Conservation (phyloP, 805 yeast genomes). For the Monosporozyma siamensis region DNA sequence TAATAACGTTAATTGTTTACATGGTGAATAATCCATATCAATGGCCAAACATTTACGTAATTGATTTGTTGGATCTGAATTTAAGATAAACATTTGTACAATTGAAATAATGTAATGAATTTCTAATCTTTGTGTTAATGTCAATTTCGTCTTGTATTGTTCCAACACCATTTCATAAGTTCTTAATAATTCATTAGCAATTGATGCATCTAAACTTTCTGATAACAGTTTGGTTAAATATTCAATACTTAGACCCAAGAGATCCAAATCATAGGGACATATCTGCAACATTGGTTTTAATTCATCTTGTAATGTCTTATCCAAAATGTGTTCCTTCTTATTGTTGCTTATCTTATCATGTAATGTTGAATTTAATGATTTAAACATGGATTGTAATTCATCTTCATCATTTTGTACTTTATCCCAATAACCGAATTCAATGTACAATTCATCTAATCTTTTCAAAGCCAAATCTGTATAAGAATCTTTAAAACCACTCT, state of each 20-base stretch:
- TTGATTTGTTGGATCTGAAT: slow-evolving; percentile 43
- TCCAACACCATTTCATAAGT: slow-evolving; percentile 20
- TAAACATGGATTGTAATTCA: slow-evolving; percentile 10
- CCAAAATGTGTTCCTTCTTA: slow-evolving; percentile 10
- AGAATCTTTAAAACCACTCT: slow-evolving; percentile 13
- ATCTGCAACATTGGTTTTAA: slow-evolving; percentile 30
- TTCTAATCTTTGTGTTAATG: slow-evolving; percentile 21
- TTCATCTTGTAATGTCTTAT: slow-evolving; percentile 19
- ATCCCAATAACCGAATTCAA: slow-evolving; percentile 44
- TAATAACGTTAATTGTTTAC: slow-evolving; percentile 50
- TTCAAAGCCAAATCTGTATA: slow-evolving; percentile 39
- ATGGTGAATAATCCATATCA: slow-evolving; percentile 61
- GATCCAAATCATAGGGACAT: slow-evolving; percentile 37
- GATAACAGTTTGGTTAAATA: slow-evolving; percentile 15
- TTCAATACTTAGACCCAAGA: slow-evolving; percentile 22
- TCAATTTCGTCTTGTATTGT: slow-evolving; percentile 19
- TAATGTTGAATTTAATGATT: slow-evolving; percentile 12
- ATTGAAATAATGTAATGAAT: slow-evolving; percentile 27
- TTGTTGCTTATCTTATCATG: slow-evolving; percentile 5
- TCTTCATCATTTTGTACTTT: slow-evolving; percentile 21
- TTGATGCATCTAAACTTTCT: slow-evolving; percentile 22
- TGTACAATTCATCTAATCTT: slow-evolving; percentile 40
- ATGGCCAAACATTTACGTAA: slow-evolving; percentile 62
- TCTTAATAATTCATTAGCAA: slow-evolving; percentile 18
- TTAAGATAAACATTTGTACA: slow-evolving; percentile 42